Evolutionary conservation across 495 filamentous ascomycete species (phyloP), one percentile per base, ranked within the genome.

Genomic region (Pyronema domesticum): DNA sequence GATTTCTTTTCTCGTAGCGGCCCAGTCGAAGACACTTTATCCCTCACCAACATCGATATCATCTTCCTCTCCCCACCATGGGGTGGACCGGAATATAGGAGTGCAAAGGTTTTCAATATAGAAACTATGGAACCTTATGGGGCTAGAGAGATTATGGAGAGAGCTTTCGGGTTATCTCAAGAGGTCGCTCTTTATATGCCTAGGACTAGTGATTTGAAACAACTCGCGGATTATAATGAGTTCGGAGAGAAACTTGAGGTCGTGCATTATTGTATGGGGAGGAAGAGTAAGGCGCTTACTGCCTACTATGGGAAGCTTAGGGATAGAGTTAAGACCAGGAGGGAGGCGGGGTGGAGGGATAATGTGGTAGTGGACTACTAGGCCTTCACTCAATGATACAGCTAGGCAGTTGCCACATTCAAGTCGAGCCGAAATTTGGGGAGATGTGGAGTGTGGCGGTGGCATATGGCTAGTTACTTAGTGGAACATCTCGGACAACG

Each of bases 61-160:
- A 63, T 95, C 1, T 98, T 96, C 70, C 84, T 82, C 6, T 94
- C 86, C 59, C 91, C 91, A 36, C 91, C 91, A 0, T 98, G 91
- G 91, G 91, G 91, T 56, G 91, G 91, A 1, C 85, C 86, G 3
- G 78, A 76, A 37, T 98, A 98, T 65, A 74, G 74, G 18, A 79
- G 75, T 6, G 80, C 85, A 52, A 68, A 80, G 13, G 74, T 98
- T 19, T 98, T 95, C 63, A 79, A 95, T 64, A 73, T 96, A n/a
- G 69, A 68, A 46, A 80, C 73, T 0, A 95, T 98, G 91, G 68
- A 85, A 63, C 91, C 93, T 18, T 98, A 98, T 63, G 78, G 72
- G 53, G 54, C 57, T 63, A 30, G 45, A 7, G 23, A 46, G 34
- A 57, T 65, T 40, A 37, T 59, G 11, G 18, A 42, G 3, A 35